Base-by-base conservation (phyloP, 768 basidiomycete species). In the Epithele typhae region DNA sequence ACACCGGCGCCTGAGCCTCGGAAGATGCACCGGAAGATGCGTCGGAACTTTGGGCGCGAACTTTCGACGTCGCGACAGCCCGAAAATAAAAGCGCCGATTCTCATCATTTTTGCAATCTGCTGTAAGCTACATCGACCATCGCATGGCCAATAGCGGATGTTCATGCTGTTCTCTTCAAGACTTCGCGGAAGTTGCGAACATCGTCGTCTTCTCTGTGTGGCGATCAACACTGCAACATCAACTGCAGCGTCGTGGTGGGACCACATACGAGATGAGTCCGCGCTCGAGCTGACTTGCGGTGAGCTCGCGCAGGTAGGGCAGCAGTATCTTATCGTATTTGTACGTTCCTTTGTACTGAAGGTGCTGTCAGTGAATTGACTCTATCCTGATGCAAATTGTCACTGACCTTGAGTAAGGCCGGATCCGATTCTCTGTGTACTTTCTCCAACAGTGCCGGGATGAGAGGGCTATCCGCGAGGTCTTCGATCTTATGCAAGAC, bases 251-350 rank as follows among this genome's bases (percentile, higher is more conserved):
- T n/a, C n/a, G n/a, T n/a, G n/a, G 39, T 23, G 39, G 18, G n/a
- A 25, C 17, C 5, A 48, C 63, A 30, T 27, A 65, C 63, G 46
- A 58, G 43, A 68, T 64, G 8, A 68, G 46, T 3, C 67, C 66
- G 0, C 55, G 50, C 43, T 62, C 59, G 17, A 68, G 56, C 51
- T 68, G 66, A 15, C 58, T 48, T 44, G 56, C 36, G 4, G 61
- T 62, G 27, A 64, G 57, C 49, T 62, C 57, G 19, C 56, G 53
- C 30, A 68, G 56, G 49, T 65, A 68, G 5, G 67, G 66, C 4
- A 64, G 43, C 37, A 66, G 46, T 30, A 50, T 47, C 11, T 55
- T 58, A 36, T 61, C 51, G 47, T 68, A 66, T 45, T 59, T 55
- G 11, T 52, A 51, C 8, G 48, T 52, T 10, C 49, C 32, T 34